A percentile compares a stretch with the other conserved stretches of the same genome.
phyloP scores from a whole-genome alignment of 1,139 yeast genomes.

The Williopsis jadinii region DNA sequence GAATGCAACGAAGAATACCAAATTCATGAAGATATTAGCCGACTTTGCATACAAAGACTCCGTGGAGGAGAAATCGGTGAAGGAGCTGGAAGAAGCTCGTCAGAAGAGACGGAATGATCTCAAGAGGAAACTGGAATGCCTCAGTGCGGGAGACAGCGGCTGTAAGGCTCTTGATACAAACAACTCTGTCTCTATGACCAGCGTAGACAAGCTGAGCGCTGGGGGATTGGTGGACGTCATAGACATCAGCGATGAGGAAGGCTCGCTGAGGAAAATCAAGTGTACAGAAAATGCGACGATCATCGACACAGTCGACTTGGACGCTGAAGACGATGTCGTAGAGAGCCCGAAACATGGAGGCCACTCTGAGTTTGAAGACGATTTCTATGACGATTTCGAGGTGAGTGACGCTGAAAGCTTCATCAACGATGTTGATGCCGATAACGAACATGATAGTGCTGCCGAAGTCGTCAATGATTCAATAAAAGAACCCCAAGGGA shows the following conservation, averaged over 20 bases:
- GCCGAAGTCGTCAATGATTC: not conserved
- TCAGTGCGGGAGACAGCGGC: too few relatives aligned
- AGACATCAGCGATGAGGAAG: too few relatives aligned
- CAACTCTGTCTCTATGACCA: too few relatives aligned
- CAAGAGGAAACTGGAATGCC: too few relatives aligned
- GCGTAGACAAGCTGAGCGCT: too few relatives aligned
- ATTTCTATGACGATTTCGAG: slow-evolving; percentile 3
- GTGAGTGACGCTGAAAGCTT: slow-evolving; percentile 1
- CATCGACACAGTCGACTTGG: not conserved
- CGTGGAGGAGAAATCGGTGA: too few relatives aligned
- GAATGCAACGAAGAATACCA: slow-evolving; percentile 26
- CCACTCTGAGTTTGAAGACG: not conserved
- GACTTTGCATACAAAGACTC: slow-evolving; percentile 34
- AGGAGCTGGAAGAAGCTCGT: too few relatives aligned
- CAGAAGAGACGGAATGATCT: too few relatives aligned
- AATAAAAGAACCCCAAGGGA: too few relatives aligned
- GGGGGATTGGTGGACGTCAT: too few relatives aligned
- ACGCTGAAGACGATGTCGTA: not conserved
- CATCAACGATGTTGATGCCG: slow-evolving; percentile 1
- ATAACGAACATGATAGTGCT: not conserved
- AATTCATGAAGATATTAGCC: slow-evolving; percentile 59
- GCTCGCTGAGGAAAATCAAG: too few relatives aligned
- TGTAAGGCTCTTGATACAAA: too few relatives aligned
- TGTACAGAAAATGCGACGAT: not conserved
- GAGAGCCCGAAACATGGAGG: not conserved